Base-by-base conservation (phyloP, 768 basidiomycete genomes). In the Trametes villosa region DNA sequence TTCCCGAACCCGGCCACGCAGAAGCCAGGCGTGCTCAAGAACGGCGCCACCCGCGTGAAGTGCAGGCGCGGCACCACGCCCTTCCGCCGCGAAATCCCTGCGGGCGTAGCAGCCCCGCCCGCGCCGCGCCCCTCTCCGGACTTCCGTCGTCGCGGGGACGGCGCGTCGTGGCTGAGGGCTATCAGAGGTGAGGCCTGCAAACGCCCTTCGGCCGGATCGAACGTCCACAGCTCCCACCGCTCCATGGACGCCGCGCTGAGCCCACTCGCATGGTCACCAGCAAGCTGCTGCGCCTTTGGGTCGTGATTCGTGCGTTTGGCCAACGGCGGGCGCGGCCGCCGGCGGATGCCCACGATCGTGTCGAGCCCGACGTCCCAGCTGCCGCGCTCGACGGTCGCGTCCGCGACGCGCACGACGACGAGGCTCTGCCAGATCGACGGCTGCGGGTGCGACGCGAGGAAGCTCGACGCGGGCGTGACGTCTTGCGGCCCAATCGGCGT, bases 211-310 rank as follows among this genome's bases (percentile, higher is more conserved):
- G 77, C 73, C 9, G 85, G 84, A 65, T 94, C 89, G 66, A 91
- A 88, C 38, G 78, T 81, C 92, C 92, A 94, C 29, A 89, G 65
- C 65, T 94, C 91, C 92, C 92, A 94, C 54, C 92, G 78, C 57
- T 92, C 89, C 40, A 94, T 73, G 26, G 86, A 86, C 12, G 87
- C 80, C 29, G 76, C 66, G 20, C 88, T 85, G 60, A 93, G 73
- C 15, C 88, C 89, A 11, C 52, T 53, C 27, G 65, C 55, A 22
- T 68, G 59, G 33, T 70, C 65, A 7, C 59, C 24, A 47, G 48
- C 44, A 11, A 2, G 26, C 24, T 58, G 47, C 0, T 59, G 59
- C 15, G 60, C 41, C 17, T 59, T 55, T 26, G 55, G 68, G 63
- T 71, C 70, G 27, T 9, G 20, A 27, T 13, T 34, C 79, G 45